Evolutionary conservation across 345 rosid species (phyloP), one percentile per base, ranked within the genome.

Genomic region (Salix arbutifolia): DNA sequence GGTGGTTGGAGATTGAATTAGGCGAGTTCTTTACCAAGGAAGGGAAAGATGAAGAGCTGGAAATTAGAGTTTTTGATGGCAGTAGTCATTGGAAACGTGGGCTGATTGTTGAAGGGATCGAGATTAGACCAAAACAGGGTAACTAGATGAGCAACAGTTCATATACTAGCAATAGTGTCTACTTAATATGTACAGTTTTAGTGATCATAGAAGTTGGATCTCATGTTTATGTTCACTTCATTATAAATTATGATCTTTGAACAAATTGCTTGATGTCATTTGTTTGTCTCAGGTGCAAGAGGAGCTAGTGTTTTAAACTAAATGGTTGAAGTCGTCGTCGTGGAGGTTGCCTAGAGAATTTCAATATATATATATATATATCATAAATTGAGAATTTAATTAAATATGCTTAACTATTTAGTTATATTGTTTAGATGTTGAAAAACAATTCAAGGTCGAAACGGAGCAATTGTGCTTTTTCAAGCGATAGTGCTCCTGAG

Each of bases 261-360:
- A 23, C n/a, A 18, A 46, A 21, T 69, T 69, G 74, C n/a, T 50
- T 67, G 42, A 26, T 70, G 21, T 33, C 38, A 18, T n/a, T 69
- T 0, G 40, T 33, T 10, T 25, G 11, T 46, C 8, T 58, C 77
- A 95, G 98, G 89, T 91, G 50, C 95, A 84, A 75, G 97, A 84
- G 76, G 98, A 93, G 82, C 95, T 93, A 80, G 78, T 88, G n/a
- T n/a, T n/a, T n/a, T n/a, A n/a, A n/a, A n/a, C n/a, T n/a, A n/a
- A n/a, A n/a, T n/a, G n/a, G n/a, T n/a, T n/a, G n/a, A n/a, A n/a
- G n/a, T n/a, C n/a, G n/a, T n/a, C n/a, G n/a, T n/a, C n/a, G n/a
- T n/a, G n/a, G n/a, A n/a, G n/a, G n/a, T n/a, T n/a, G n/a, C n/a
- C n/a, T n/a, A n/a, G n/a, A n/a, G n/a, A n/a, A n/a, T n/a, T n/a